phyloP scores from a whole-genome alignment of 495 filamentous ascomycete species.

The Thozetella sp. region DNA sequence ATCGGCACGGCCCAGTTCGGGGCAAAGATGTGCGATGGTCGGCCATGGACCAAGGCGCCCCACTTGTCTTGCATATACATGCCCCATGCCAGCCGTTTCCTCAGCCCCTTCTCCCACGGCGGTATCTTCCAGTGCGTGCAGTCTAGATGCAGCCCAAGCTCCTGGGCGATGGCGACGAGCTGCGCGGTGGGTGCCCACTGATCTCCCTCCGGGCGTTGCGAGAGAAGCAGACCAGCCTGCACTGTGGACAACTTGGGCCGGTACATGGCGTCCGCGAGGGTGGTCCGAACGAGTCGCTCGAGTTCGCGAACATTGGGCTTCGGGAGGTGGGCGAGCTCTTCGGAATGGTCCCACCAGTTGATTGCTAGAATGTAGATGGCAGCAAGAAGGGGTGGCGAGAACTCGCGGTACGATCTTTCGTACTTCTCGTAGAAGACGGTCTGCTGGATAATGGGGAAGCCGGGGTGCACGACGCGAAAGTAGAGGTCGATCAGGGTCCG shows the following conservation, averaged over 20 bases:
- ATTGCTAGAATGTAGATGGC: slow-evolving; percentile 89
- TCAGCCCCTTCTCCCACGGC: slow-evolving; percentile 78
- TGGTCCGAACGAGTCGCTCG: slow-evolving; percentile 73
- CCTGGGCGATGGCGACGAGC: slow-evolving; percentile 76
- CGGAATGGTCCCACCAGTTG: slow-evolving; percentile 82
- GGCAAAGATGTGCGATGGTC: slow-evolving; percentile 79
- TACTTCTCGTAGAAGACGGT: slow-evolving; percentile 85
- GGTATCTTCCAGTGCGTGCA: slow-evolving; percentile 86
- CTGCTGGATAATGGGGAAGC: slow-evolving; percentile 88
- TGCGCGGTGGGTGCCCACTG: slow-evolving; percentile 87
- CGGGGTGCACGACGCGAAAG: slow-evolving; percentile 85
- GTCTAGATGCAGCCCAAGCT: slow-evolving; percentile 85
- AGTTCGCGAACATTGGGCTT: slow-evolving; percentile 74
- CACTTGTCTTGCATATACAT: slow-evolving; percentile 94
- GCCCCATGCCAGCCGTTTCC: slow-evolving; percentile 87
- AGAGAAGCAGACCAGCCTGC: slow-evolving; percentile 85
- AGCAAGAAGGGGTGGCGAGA: slow-evolving; percentile 82
- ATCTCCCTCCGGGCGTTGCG: slow-evolving; percentile 84
- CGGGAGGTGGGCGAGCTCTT: slow-evolving; percentile 61
- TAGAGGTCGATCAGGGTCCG: slow-evolving; percentile 81
- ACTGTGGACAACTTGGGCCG: slow-evolving; percentile 90
- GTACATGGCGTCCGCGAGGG: slow-evolving; percentile 75
- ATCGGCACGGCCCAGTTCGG: slow-evolving; percentile 82
- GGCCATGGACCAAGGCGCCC: slow-evolving; percentile 82
- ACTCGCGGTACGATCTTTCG: slow-evolving; percentile 68